Base-by-base conservation (phyloP, 1,139 yeast species). In the Blastobotrys indianensis region DNA sequence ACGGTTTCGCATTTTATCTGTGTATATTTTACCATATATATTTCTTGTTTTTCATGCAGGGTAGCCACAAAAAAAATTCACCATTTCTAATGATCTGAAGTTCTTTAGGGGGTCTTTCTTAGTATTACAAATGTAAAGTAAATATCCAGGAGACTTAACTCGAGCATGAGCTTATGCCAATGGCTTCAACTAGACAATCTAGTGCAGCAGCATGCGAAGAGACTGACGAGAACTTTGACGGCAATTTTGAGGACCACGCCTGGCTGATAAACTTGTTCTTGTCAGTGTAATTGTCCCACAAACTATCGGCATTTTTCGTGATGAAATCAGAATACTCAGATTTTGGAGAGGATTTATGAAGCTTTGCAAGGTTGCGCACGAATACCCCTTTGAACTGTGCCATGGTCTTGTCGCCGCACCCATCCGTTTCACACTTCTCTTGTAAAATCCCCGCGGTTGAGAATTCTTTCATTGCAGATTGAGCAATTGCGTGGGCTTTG, bases 1-100 rank as follows among this genome's bases (percentile, higher is more conserved):
- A 72, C 76, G 69, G 69, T 73, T 20, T 74, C 53, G 54, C 49
- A 15, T 31, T 12, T 34, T 20, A 20, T 20, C 25, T 20, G 25
- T 20, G 25, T 20, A 20, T 20, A 20, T 20, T 20, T 20, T 20
- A 20, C 25, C 25, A 20, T 20, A 20, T 20, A 20, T 20, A 20
- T 20, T 4, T 20, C 7, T 20, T 7, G 25, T 20, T 20, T 20
- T 20, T 20, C 25, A 20, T 20, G 25, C 25, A 20, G 25, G 25
- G 6, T 4, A 20, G 4, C 25, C 25, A 4, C 25, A 20, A 20
- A 20, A 20, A 20, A 20, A 20, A 20, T 20, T 20, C 25, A 20
- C 25, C 25, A 20, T 20, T 20, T 20, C 25, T 20, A 20, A 20
- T 20, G 25, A 20, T 20, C 7, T 20, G 25, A 20, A 4, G 6